Evolutionary conservation across 2,329 filamentous ascomycete genomes (phyloP).

Genomic region (Colletotrichum siamense): DNA sequence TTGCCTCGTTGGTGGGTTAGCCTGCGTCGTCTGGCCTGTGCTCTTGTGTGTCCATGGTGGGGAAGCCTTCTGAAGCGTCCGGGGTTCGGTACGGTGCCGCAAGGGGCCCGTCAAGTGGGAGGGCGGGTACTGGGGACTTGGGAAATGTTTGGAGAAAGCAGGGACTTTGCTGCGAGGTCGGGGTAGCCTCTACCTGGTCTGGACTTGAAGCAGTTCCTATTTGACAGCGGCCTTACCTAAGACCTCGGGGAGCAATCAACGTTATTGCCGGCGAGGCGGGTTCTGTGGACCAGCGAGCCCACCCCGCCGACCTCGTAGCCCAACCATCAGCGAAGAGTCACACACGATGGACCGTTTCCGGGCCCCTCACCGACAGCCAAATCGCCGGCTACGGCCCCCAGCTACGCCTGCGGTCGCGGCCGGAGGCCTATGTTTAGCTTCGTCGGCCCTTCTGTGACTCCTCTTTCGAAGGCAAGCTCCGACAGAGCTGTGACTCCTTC

Average conservation of each 20-base stretch:
- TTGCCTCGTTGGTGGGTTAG: slow-evolving; percentile 19
- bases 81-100: slow-evolving; percentile 14
- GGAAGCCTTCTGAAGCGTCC: slow-evolving; percentile 17
- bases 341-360: slow-evolving; percentile 8
- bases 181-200: slow-evolving; percentile 20
- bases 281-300: slow-evolving; percentile 1
- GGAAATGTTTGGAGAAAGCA: slow-evolving; percentile 1
- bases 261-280: slow-evolving; percentile 19
- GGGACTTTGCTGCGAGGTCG: background rate
- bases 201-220: slow-evolving; percentile 14
- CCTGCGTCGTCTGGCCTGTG: slow-evolving; percentile 17
- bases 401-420: background rate
- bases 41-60: slow-evolving; percentile 20
- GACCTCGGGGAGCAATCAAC: slow-evolving; percentile 18
- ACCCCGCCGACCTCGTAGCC: slow-evolving; percentile 9
- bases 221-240: slow-evolving; percentile 22
- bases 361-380: slow-evolving; percentile 12
- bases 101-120: slow-evolving; percentile 8
- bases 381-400: slow-evolving; percentile 17
- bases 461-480: background rate
- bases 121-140: slow-evolving; percentile 22
- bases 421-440: background rate
- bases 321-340: slow-evolving; percentile 8
- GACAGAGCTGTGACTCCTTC: slow-evolving; percentile 4
- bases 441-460: background rate